A percentile compares a stretch with the other conserved stretches of the same genome.
Evolutionary conservation across 768 basidiomycete species (phyloP).

Genomic region (Lactarius deliciosus): DNA sequence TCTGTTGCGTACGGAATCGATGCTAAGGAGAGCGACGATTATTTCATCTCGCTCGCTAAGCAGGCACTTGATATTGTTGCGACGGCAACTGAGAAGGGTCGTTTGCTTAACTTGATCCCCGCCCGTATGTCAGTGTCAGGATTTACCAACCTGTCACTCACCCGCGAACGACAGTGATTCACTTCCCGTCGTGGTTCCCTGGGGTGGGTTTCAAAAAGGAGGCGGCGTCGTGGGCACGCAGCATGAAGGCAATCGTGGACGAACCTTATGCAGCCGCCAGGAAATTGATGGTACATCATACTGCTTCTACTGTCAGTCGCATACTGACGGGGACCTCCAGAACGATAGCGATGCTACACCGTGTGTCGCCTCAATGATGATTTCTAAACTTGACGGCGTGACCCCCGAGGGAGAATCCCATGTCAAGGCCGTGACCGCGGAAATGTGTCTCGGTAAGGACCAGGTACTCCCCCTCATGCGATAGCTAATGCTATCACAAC

Average conservation of each 20-base stretch:
- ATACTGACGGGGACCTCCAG: neutral
- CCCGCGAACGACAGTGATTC: conserved; percentile 22
- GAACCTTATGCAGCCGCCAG: conserved; percentile 30
- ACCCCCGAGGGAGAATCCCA: neutral
- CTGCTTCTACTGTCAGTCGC: neutral
- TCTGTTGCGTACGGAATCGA: conserved; percentile 49
- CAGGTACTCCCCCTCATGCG: neutral
- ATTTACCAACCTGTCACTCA: conserved; percentile 10
- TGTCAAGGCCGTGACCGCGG: conserved; percentile 11
- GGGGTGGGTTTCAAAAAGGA: conserved; percentile 32
- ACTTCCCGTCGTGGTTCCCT: conserved; percentile 34
- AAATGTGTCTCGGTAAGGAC: conserved; percentile 13
- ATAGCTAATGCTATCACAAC: neutral
- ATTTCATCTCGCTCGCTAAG: conserved; percentile 37
- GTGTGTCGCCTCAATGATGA: neutral
- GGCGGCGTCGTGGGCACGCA: conserved; percentile 29
- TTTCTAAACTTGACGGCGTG: conserved; percentile 2
- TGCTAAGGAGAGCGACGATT: conserved; percentile 41
- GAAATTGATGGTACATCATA: conserved; percentile 29
- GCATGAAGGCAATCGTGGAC: conserved; percentile 31
- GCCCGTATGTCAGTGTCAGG: conserved; percentile 30
- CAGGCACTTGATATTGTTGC: conserved; percentile 5
- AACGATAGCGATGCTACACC: neutral
- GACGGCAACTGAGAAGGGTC: conserved; percentile 38
- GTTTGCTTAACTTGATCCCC: conserved; percentile 46